Evolutionary conservation across 78 protist genomes (phyloP).

Genomic region (Capsaspora owczarzaki): DNA sequence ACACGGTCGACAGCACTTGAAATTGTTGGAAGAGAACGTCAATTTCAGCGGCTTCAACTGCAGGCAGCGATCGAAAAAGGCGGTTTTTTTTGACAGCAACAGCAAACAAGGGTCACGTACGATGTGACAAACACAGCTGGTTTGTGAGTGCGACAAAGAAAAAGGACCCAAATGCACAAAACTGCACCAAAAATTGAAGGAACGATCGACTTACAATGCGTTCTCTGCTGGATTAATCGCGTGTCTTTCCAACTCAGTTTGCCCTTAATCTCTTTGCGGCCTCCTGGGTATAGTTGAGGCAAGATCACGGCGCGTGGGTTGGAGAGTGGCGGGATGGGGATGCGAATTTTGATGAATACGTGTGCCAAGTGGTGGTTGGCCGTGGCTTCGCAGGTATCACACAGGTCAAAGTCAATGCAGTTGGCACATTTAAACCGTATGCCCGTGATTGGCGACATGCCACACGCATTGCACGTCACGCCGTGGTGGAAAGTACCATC

Average conservation of each 20-base stretch:
- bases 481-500: constrained; percentile 33
- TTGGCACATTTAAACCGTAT: constrained; percentile 32
- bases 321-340: constrained; percentile 37
- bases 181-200: no score
- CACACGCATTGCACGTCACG: constrained; percentile 22
- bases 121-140: no score
- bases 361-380: constrained; percentile 8
- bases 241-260: no score
- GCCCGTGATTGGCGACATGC: constrained; percentile 16
- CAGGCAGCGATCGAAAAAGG: no score
- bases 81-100: no score
- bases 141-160: no score
- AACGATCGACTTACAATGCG: no score
- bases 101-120: no score
- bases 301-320: constrained; percentile 16
- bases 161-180: no score
- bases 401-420: constrained; percentile 33
- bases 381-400: constrained; percentile 21
- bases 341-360: constrained; percentile 13
- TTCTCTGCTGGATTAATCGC: no score
- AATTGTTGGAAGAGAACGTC: constrained; percentile 20
- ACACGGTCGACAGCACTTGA: neutral
- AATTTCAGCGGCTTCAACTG: constrained; percentile 5
- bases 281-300: constrained; percentile 19
- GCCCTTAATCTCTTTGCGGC: no score